Evolutionary conservation across 2,329 filamentous ascomycete genomes (phyloP).

Genomic region (Neospermospora avenae): DNA sequence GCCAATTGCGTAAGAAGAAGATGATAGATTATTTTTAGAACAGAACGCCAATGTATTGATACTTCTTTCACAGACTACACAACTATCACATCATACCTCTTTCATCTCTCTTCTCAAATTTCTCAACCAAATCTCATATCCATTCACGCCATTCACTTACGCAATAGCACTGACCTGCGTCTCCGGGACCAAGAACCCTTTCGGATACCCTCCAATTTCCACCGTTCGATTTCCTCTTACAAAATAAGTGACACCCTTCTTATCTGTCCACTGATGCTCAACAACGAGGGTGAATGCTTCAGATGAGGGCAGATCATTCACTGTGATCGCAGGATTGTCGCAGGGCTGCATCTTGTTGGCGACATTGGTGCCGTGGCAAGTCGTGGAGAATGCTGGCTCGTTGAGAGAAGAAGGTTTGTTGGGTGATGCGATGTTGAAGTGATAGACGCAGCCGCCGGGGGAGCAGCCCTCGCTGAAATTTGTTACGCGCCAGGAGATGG

Average conservation of each 20-base stretch:
- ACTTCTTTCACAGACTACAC: too few relatives aligned
- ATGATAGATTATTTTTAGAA: too few relatives aligned
- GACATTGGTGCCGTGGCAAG: background rate
- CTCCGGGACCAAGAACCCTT: background rate
- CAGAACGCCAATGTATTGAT: too few relatives aligned
- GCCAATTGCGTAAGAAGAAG: too few relatives aligned
- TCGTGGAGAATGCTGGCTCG: background rate
- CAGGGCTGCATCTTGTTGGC: background rate
- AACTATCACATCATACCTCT: too few relatives aligned
- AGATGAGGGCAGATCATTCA: background rate
- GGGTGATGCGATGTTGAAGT: background rate
- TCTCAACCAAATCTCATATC: too few relatives aligned
- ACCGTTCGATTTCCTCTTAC: background rate
- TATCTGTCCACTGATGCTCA: background rate
- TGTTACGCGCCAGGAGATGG: background rate
- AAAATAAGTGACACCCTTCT: background rate
- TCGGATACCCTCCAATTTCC: background rate
- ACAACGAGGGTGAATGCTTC: background rate
- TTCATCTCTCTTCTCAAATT: too few relatives aligned
- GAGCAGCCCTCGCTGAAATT: slow-evolving; percentile 2
- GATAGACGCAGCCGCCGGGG: background rate
- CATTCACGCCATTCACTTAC: background rate
- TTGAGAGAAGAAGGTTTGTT: background rate
- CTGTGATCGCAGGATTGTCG: background rate
- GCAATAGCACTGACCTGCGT: background rate